phyloP scores from a whole-genome alignment of 495 filamentous ascomycete species.

The Oidiodendron maius region DNA sequence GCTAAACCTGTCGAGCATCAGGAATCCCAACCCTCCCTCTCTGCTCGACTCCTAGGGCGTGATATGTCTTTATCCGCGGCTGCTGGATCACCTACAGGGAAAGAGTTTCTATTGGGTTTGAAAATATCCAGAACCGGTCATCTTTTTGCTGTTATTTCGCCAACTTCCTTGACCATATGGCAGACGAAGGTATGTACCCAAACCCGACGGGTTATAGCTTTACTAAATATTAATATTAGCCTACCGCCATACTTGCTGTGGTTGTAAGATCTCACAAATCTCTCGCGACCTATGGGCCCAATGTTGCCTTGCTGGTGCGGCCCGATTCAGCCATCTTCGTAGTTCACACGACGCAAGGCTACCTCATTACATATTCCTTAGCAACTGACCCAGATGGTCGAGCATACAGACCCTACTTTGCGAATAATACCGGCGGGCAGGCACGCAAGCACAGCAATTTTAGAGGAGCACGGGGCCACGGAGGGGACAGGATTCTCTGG shows the following conservation, averaged over 20 bases:
- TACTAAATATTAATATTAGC: conserved; percentile 44
- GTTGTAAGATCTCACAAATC: conserved; percentile 77
- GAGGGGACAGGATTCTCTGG: conserved; percentile 46
- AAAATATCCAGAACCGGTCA: conserved; percentile 76
- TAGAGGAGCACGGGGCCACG: conserved; percentile 50
- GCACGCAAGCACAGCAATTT: conserved; percentile 66
- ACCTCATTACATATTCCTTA: conserved; percentile 89
- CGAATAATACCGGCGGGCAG: conserved; percentile 58
- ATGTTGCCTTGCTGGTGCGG: conserved; percentile 76
- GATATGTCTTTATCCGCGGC: conserved; percentile 15
- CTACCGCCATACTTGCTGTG: conserved; percentile 79
- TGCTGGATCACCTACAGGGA: conserved; percentile 13
- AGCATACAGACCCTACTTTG: conserved; percentile 79
- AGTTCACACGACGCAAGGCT: conserved; percentile 82
- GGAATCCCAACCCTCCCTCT: conserved; percentile 27
- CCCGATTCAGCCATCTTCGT: conserved; percentile 90
- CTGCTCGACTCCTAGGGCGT: conserved; percentile 12
- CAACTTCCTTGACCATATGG: conserved; percentile 81
- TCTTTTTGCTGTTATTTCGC: conserved; percentile 84
- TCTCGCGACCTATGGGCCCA: conserved; percentile 75
- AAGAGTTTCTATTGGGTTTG: conserved; percentile 64
- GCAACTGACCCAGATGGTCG: conserved; percentile 74
- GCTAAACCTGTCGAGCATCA: conserved; percentile 45
- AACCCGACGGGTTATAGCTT: conserved; percentile 18
- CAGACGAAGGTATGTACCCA: conserved; percentile 74